phyloP scores from a whole-genome alignment of 805 yeast genomes.

The Kuraishia capsulata region DNA sequence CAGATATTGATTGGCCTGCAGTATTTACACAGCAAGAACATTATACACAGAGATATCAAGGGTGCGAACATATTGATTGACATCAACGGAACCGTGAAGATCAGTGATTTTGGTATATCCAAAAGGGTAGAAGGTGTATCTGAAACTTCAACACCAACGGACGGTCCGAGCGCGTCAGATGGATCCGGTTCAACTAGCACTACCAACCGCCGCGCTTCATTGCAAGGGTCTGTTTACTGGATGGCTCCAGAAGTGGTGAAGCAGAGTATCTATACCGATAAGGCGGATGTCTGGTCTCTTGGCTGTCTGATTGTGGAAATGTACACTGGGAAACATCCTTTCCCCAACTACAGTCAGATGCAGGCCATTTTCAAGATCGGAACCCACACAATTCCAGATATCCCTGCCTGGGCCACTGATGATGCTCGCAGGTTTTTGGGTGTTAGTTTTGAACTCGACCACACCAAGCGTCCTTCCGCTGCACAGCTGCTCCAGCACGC shows the following conservation, averaged over 20 bases:
- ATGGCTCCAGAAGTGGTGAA: slow-evolving; percentile 99
- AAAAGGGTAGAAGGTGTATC: slow-evolving; percentile 39
- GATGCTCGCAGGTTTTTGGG: slow-evolving; percentile 60
- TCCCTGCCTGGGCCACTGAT: slow-evolving; percentile 65
- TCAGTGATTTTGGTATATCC: slow-evolving; percentile 61
- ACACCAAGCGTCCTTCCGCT: slow-evolving; percentile 66
- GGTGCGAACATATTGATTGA: slow-evolving; percentile 57
- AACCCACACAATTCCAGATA: slow-evolving; percentile 67
- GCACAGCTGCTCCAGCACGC: slow-evolving; percentile 54
- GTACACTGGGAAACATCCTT: slow-evolving; percentile 95
- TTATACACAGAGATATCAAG: slow-evolving; percentile 56
- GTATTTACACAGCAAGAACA: slow-evolving; percentile 47
- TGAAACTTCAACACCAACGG: slow-evolving; percentile 10
- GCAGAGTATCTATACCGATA: slow-evolving; percentile 82
- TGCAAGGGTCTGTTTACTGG: slow-evolving; percentile 96
- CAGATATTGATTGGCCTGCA: slow-evolving; percentile 49
- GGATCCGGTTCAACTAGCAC: too few relatives aligned
- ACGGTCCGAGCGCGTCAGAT: slow-evolving; percentile 7
- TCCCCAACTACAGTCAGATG: slow-evolving; percentile 91
- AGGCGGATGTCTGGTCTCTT: slow-evolving; percentile 96
- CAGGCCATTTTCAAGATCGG: slow-evolving; percentile 96
- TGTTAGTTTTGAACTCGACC: slow-evolving; percentile 68
- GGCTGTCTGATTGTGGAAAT: slow-evolving; percentile 92
- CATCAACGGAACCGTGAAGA: slow-evolving; percentile 52
- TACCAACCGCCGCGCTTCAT: slow-evolving; percentile 61